Percentiles rank a stretch among this genome's conserved stretches.
Conservation (phyloP, 768 basidiomycete species). For the Pholiota conissans region DNA sequence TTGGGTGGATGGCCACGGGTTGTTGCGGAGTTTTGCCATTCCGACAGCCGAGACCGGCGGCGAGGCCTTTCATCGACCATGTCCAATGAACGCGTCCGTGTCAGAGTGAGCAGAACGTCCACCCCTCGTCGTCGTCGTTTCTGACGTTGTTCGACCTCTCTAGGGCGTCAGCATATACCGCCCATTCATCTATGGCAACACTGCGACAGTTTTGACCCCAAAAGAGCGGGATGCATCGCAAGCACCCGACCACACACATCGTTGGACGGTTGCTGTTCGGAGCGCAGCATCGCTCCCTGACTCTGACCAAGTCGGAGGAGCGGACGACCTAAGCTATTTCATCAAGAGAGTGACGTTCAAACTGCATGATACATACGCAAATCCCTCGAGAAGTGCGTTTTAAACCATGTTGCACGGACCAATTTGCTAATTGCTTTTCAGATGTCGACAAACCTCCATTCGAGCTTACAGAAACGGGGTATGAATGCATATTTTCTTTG, state of each 20-base stretch:
- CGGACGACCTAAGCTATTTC: constrained; percentile 88
- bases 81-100: constrained; percentile 71
- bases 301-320: constrained; percentile 81
- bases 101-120: constrained; percentile 56
- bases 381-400: constrained; percentile 81
- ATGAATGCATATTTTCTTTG: constrained; percentile 18
- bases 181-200: constrained; percentile 96
- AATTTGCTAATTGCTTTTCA: constrained; percentile 26
- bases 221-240: constrained; percentile 63
- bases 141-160: constrained; percentile 13
- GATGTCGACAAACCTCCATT: constrained; percentile 93
- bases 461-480: constrained; percentile 95
- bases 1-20: constrained; percentile 32
- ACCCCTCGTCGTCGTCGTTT: constrained; percentile 6
- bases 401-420: neutral
- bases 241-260: constrained; percentile 83
- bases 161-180: constrained; percentile 87
- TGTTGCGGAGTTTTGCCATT: constrained; percentile 46
- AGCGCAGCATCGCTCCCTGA: constrained; percentile 78
- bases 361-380: constrained; percentile 94
- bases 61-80: constrained; percentile 36
- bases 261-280: constrained; percentile 95
- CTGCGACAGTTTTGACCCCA: constrained; percentile 72
- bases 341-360: constrained; percentile 97
- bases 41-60: constrained; percentile 41